Percentiles rank a stretch among this genome's conserved stretches.
Conservation (phyloP, 2,329 filamentous ascomycete species). For the Xylaria sp. region DNA sequence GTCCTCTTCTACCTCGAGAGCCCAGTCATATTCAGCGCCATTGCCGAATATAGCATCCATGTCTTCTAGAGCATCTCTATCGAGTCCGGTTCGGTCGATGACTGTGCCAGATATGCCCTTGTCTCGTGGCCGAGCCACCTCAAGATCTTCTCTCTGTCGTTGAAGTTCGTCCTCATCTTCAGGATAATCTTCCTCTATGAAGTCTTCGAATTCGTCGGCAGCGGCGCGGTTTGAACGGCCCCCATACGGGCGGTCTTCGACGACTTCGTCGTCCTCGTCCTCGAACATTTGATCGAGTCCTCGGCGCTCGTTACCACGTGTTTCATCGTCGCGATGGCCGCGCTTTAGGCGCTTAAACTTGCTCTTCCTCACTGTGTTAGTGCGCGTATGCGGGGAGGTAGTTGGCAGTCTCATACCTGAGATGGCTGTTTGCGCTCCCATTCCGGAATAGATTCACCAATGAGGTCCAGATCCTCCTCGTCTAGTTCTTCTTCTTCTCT, state of each 20-base stretch:
- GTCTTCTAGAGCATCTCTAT: constrained; percentile 92
- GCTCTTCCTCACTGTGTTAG: constrained; percentile 63
- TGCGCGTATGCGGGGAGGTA: background rate
- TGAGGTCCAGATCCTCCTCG: constrained; percentile 95
- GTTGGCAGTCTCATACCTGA: constrained; percentile 67
- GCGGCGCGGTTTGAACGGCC: constrained; percentile 65
- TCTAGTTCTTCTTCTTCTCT: constrained; percentile 90
- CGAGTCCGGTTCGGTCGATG: constrained; percentile 84
- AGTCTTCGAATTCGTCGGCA: constrained; percentile 88
- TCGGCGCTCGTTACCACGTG: constrained; percentile 71
- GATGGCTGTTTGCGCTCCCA: constrained; percentile 73
- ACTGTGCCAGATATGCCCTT: constrained; percentile 74
- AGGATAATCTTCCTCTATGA: constrained; percentile 96
- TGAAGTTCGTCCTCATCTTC: constrained; percentile 84
- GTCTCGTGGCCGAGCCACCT: constrained; percentile 84
- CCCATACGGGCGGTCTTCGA: constrained; percentile 63
- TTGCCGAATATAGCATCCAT: constrained; percentile 97
- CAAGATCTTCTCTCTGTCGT: constrained; percentile 83
- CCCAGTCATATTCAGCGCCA: constrained; percentile 96
- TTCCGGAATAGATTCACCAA: constrained; percentile 82
- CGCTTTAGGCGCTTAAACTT: constrained; percentile 98
- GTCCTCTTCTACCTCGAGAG: constrained; percentile 86
- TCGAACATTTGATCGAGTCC: constrained; percentile 94
- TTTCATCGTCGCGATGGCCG: constrained; percentile 80
- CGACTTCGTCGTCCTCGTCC: constrained; percentile 86